phyloP scores from a whole-genome alignment of 345 rosid species.

The Dipteronia sinensis region DNA sequence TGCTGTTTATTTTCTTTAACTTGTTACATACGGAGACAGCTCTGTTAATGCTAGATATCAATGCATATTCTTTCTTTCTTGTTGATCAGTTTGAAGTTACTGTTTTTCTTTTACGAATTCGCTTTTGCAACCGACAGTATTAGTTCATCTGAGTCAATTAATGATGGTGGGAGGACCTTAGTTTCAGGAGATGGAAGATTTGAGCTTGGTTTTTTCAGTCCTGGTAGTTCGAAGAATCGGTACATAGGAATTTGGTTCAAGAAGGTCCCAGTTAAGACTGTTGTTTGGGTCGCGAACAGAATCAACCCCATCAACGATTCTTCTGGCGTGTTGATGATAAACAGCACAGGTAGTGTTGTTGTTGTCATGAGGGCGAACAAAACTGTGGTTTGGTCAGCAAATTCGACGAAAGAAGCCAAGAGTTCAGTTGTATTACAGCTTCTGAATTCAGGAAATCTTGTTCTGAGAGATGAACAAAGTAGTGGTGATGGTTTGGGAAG shows the following conservation, averaged over 20 bases:
- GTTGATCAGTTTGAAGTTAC: neutral
- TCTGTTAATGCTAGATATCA: neutral
- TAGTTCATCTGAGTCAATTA: neutral
- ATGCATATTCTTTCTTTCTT: neutral
- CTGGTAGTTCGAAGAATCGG: conserved; percentile 39
- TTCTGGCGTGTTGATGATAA: conserved; percentile 14
- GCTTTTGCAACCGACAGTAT: conserved; percentile 16
- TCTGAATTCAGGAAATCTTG: conserved; percentile 34
- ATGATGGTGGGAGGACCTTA: neutral
- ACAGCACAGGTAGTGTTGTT: conserved; percentile 26
- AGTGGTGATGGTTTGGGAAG: neutral
- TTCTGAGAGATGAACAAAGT: neutral
- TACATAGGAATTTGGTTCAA: conserved; percentile 62
- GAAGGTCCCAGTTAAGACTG: conserved; percentile 25
- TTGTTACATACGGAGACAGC: neutral
- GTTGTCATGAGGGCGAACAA: conserved; percentile 16
- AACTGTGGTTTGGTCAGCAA: conserved; percentile 30
- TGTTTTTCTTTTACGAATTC: neutral
- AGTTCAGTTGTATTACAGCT: conserved; percentile 25
- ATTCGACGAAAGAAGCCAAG: conserved; percentile 1
- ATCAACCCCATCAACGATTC: conserved; percentile 18
- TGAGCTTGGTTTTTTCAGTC: conserved; percentile 42
- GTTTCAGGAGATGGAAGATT: no score
- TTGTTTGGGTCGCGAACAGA: conserved; percentile 59
- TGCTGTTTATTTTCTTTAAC: neutral